Evolutionary conservation across 805 yeast species (phyloP).

Genomic region (Candida khao-thaluensis): DNA sequence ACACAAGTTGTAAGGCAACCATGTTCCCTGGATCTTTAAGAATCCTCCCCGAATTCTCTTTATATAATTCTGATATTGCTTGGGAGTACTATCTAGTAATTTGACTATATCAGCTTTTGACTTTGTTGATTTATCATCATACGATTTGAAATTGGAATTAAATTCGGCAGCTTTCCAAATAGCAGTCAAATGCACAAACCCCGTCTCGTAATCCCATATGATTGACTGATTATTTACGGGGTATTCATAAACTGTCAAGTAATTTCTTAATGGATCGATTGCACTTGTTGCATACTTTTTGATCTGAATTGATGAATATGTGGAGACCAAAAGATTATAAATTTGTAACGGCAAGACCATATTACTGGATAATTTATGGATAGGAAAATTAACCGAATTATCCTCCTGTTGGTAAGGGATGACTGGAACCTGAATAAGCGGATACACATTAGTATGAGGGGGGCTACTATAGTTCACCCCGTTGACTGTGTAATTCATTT

Average conservation of each 20-base stretch:
- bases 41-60: conserved; percentile 87
- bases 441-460: not conserved
- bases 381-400: conserved; percentile 11
- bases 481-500: no score
- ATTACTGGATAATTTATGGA: conserved; percentile 11
- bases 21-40: conserved; percentile 90
- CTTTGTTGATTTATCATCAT: conserved; percentile 13
- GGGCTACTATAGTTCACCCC: not conserved
- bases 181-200: conserved; percentile 85
- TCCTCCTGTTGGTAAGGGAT: conserved; percentile 5
- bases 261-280: conserved; percentile 63
- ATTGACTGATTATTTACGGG: conserved; percentile 68
- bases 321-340: conserved; percentile 7
- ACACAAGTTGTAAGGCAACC: conserved; percentile 78
- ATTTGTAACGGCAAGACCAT: conserved; percentile 10
- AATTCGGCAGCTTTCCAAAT: conserved; percentile 64
- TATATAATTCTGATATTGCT: conserved; percentile 56
- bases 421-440: conserved; percentile 3
- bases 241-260: conserved; percentile 70
- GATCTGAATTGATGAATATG: conserved; percentile 23
- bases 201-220: conserved; percentile 83
- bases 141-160: conserved; percentile 12
- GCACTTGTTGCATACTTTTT: conserved; percentile 67
- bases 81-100: conserved; percentile 62
- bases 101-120: conserved; percentile 76